Conservation (phyloP, 2,329 filamentous ascomycete species). For the Sarocladium kiliense region DNA sequence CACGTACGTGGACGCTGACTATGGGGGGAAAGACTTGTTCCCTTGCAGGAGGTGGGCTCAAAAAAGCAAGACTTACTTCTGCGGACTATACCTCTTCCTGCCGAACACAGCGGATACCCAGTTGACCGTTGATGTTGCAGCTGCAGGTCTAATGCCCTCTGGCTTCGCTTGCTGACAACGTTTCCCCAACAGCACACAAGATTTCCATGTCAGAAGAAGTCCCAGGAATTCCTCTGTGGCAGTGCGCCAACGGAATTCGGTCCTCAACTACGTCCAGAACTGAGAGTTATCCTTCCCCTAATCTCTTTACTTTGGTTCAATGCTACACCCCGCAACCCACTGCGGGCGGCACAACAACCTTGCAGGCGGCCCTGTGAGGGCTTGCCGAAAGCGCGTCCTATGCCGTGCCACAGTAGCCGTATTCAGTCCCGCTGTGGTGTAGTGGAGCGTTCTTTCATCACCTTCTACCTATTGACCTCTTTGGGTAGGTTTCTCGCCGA, state of each 20-base stretch:
- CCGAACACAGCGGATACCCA: not conserved
- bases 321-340: slow-evolving; percentile 3
- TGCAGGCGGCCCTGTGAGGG: too few relatives aligned
- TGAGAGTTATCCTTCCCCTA: not conserved
- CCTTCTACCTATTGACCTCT: not conserved
- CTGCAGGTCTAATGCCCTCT: not conserved
- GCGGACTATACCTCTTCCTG: not conserved
- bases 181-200: too few relatives aligned
- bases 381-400: too few relatives aligned
- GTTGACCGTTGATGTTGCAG: not conserved
- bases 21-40: too few relatives aligned
- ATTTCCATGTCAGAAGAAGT: too few relatives aligned
- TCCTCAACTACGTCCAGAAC: not conserved
- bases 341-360: not conserved
- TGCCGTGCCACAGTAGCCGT: not conserved
- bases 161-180: not conserved
- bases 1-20: not conserved
- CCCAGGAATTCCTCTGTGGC: too few relatives aligned
- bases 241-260: not conserved
- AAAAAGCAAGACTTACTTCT: not conserved
- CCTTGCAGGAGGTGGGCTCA: not conserved
- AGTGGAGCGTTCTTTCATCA: not conserved
- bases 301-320: not conserved
- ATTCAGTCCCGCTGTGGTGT: not conserved
- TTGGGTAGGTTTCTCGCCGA: not conserved